phyloP scores from a whole-genome alignment of 345 rosid genomes.

The Eucalyptus tenuipes region DNA sequence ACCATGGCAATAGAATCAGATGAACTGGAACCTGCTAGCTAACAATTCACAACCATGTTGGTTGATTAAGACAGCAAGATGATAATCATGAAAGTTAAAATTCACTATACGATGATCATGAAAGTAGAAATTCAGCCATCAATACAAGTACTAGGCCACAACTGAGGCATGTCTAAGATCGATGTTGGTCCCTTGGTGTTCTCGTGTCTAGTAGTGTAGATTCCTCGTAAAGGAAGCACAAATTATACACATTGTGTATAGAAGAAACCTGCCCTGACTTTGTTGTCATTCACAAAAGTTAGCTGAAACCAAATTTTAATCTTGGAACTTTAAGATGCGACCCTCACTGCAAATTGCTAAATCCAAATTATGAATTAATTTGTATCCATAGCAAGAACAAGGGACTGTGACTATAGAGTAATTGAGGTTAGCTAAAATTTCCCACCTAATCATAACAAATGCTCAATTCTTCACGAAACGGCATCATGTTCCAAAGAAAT shows the following conservation, averaged over 20 bases:
- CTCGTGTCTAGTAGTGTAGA: fast-evolving
- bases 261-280: not conserved
- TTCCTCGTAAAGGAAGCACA: fast-evolving
- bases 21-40: not conserved
- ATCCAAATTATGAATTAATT: not conserved
- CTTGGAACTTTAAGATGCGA: too few relatives aligned
- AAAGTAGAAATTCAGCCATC: too few relatives aligned
- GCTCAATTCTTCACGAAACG: not conserved
- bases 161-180: too few relatives aligned
- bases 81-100: too few relatives aligned
- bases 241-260: too few relatives aligned
- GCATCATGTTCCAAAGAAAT: not conserved
- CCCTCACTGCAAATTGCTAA: not conserved
- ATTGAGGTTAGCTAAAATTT: not conserved
- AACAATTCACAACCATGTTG: too few relatives aligned
- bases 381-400: not conserved
- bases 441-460: not conserved
- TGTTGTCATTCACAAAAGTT: not conserved
- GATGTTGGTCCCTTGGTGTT: too few relatives aligned
- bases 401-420: not conserved
- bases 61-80: fast-evolving
- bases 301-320: not conserved
- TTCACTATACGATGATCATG: too few relatives aligned
- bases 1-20: not conserved
- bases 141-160: too few relatives aligned